Conservation (phyloP, 164 flowering plant species). For the Dillenia turbinata region DNA sequence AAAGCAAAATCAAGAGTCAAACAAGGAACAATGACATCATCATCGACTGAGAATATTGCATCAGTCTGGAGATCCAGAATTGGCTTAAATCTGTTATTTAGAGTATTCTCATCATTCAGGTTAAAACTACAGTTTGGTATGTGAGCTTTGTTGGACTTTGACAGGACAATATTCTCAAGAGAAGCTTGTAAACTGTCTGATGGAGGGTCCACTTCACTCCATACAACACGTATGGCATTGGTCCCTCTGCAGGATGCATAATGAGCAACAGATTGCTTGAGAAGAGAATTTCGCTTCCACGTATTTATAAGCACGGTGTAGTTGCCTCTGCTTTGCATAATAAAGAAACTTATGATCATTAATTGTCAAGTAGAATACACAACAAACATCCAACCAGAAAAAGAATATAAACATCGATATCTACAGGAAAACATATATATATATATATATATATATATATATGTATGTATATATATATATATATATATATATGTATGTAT, state of each 20-base stretch:
- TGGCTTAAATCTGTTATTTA: slow-evolving; percentile 51
- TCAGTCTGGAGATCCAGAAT: slow-evolving; percentile 41
- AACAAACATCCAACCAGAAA: slow-evolving; percentile 1
- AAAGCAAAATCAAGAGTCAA: slow-evolving; percentile 45
- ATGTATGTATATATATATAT: background rate
- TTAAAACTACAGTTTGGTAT: slow-evolving; percentile 45
- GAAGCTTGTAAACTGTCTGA: slow-evolving; percentile 30
- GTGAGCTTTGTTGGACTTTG: slow-evolving; percentile 38
- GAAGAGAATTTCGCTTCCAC: slow-evolving; percentile 53
- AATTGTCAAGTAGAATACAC: background rate
- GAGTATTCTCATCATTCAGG: slow-evolving; percentile 39
- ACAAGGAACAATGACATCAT: slow-evolving; percentile 54
- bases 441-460: background rate
- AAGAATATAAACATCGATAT: background rate
- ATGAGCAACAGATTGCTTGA: slow-evolving; percentile 51
- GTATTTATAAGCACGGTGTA: slow-evolving; percentile 54
- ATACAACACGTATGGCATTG: slow-evolving; percentile 47
- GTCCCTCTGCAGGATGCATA: slow-evolving; percentile 51
- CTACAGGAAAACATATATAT: background rate
- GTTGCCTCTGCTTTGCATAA: slow-evolving; percentile 34
- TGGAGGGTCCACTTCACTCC: slow-evolving; percentile 56
- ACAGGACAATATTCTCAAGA: slow-evolving; percentile 30
- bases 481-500: background rate
- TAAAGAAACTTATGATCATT: background rate
- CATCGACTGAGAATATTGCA: slow-evolving; percentile 58